These are phyloP conservation scores for Allantophomopsis cytisporea DNA, from an alignment of 2,329 filamentous ascomycete species.

Conservation along the genomic window DNA sequence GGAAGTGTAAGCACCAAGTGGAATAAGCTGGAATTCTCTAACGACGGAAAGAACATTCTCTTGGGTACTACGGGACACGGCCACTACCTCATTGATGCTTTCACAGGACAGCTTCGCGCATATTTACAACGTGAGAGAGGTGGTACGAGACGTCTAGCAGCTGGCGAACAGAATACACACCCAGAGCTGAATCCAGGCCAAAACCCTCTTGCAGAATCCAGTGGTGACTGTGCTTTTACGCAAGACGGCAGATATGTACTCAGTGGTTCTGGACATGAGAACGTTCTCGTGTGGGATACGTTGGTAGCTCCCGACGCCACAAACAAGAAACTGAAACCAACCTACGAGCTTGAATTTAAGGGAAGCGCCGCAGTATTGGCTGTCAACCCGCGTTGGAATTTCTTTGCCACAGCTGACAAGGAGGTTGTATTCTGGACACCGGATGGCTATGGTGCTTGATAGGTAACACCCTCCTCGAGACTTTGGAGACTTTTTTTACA, in stretches of 20 bases:
- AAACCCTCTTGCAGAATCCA: slow-evolving; percentile 33
- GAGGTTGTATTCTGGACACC: slow-evolving; percentile 72
- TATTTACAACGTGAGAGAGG: slow-evolving; percentile 50
- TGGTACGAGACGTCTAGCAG: slow-evolving; percentile 35
- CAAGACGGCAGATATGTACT: slow-evolving; percentile 84
- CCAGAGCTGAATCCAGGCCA: slow-evolving; percentile 12
- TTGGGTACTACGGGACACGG: slow-evolving; percentile 72
- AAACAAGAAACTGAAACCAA: slow-evolving; percentile 48
- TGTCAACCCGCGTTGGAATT: slow-evolving; percentile 84
- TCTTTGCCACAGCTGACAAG: slow-evolving; percentile 80
- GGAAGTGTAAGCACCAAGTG: slow-evolving; percentile 47
- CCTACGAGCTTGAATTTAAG: slow-evolving; percentile 49
- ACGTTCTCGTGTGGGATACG: slow-evolving; percentile 80
- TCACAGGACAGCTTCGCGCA: slow-evolving; percentile 66
- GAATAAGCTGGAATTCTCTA: slow-evolving; percentile 91
- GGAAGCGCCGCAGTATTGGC: slow-evolving; percentile 62
- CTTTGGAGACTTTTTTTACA: too few relatives aligned
- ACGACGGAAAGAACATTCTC: slow-evolving; percentile 81
- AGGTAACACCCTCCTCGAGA: too few relatives aligned
- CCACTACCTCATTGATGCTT: slow-evolving; percentile 90
- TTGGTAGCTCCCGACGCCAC: slow-evolving; percentile 32
- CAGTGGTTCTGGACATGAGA: slow-evolving; percentile 56
- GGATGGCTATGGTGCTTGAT: slow-evolving; percentile 30
- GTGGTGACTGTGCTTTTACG: slow-evolving; percentile 75
- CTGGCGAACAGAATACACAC: slow-evolving; percentile 29